These are phyloP conservation scores for Fraxinus platypoda DNA, from an alignment of 305 asterid species.

Conservation along the genomic window DNA sequence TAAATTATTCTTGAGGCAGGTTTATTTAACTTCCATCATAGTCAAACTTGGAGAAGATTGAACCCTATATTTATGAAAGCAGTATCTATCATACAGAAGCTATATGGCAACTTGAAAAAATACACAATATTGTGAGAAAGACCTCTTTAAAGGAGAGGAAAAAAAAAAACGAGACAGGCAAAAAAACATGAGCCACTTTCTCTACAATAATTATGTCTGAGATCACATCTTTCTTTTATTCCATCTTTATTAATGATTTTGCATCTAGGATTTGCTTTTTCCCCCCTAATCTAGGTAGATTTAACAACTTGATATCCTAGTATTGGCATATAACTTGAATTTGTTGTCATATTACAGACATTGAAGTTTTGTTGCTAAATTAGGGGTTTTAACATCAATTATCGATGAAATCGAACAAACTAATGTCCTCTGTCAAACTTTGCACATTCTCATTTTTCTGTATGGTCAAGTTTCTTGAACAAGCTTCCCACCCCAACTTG, in stretches of 20 bases:
- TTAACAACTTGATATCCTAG: not conserved
- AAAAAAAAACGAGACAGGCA: not conserved
- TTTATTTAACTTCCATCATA: not conserved
- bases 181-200: not conserved
- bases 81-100: not conserved
- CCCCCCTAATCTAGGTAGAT: not conserved
- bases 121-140: not conserved
- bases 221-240: not conserved
- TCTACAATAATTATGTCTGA: not conserved
- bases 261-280: not conserved
- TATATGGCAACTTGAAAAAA: not conserved
- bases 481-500: constrained; percentile 7
- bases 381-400: not conserved
- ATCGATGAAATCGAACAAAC: not conserved
- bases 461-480: not conserved
- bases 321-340: not conserved
- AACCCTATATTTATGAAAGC: not conserved
- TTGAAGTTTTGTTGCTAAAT: not conserved
- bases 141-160: not conserved
- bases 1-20: not conserved
- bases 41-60: not conserved
- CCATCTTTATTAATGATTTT: not conserved
- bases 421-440: not conserved
- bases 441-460: not conserved
- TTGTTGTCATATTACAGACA: not conserved